Conservation (phyloP, 805 yeast species). For the Lipomyces anomalus region DNA sequence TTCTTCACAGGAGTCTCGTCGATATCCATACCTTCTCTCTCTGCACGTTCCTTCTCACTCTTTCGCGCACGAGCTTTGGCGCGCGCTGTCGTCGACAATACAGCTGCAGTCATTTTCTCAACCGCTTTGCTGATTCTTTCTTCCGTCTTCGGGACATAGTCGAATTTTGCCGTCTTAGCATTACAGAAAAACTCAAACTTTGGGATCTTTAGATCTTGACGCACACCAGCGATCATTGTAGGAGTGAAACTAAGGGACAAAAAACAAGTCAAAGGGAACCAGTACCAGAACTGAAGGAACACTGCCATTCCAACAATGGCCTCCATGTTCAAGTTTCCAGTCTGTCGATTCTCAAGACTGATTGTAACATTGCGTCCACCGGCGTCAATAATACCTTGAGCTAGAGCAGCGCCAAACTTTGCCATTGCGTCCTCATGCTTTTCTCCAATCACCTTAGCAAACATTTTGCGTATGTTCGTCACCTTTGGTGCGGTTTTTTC, state of each 20-base stretch:
- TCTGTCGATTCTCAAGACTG: conserved; percentile 77
- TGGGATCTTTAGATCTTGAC: conserved; percentile 80
- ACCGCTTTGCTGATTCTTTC: conserved; percentile 74
- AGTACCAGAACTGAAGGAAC: conserved; percentile 93
- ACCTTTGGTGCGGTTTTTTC: conserved; percentile 79
- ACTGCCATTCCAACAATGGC: conserved; percentile 89
- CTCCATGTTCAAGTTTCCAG: conserved; percentile 83
- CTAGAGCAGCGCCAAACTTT: conserved; percentile 93
- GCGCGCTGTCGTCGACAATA: conserved; percentile 84
- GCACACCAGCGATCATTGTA: conserved; percentile 81
- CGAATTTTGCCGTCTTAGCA: conserved; percentile 71
- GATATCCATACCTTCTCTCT: conserved; percentile 42
- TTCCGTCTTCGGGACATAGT: conserved; percentile 83
- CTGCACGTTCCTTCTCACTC: conserved; percentile 49
- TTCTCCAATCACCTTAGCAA: conserved; percentile 69
- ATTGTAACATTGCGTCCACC: conserved; percentile 98
- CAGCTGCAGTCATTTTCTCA: conserved; percentile 88
- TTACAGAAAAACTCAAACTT: conserved; percentile 75
- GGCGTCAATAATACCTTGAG: conserved; percentile 97
- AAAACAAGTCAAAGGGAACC: conserved; percentile 97
- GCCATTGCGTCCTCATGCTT: conserved; percentile 97
- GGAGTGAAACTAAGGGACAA: conserved; percentile 87
- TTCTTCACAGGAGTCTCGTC: conserved; percentile 33
- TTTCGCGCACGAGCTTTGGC: conserved; percentile 90
- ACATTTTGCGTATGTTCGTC: conserved; percentile 63